Evolutionary conservation across 768 basidiomycete species (phyloP), one percentile per base, ranked within the genome.

Genomic region (Melanogaster broomeanus): DNA sequence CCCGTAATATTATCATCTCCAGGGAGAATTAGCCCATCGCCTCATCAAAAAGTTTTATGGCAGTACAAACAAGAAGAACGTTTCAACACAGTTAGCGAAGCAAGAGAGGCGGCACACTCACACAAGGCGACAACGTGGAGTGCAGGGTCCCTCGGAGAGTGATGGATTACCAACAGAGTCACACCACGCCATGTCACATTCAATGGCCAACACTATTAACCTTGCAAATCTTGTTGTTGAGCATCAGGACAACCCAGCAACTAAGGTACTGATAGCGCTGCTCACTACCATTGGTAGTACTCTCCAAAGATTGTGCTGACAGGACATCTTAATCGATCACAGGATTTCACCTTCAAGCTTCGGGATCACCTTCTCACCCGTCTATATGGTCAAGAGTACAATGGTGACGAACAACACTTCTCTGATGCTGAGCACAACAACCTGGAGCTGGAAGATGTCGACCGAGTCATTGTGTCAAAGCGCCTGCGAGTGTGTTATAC

Each of bases 11-110:
- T n/a, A n/a, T n/a, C n/a, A 27, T 21, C 21, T 3, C 3, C 48
- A 74, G 72, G 69, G 72, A 6, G 70, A 75, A 45, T 57, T 64
- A 1, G 53, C 69, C 6, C 74, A 74, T 47, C 65, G 55, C 0
- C 49, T 51, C 0, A 53, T 71, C 6, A 75, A 75, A 42, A 44
- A 40, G 19, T 57, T 59, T 11, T 68, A 72, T 47, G 47, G 33
- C 3, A 53, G 60, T 4, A 65, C 67, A 1, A 68, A 63, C 50
- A 66, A 66, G 45, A 44, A 51, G 1, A 35, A 59, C 1, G 15
- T 40, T 2, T 31, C 33, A 11, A 42, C n/a, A 19, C 53, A 57
- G 37, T 15, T 62, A 6, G 49, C 46, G 3, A 53, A 11, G 19
- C 61, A 60, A 24, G 59, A 62, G 44, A 39, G 55, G 22, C 30